These are phyloP conservation scores for Paramecium bursaria DNA, from an alignment of 73 alveolate species.

Conservation along the genomic window DNA sequence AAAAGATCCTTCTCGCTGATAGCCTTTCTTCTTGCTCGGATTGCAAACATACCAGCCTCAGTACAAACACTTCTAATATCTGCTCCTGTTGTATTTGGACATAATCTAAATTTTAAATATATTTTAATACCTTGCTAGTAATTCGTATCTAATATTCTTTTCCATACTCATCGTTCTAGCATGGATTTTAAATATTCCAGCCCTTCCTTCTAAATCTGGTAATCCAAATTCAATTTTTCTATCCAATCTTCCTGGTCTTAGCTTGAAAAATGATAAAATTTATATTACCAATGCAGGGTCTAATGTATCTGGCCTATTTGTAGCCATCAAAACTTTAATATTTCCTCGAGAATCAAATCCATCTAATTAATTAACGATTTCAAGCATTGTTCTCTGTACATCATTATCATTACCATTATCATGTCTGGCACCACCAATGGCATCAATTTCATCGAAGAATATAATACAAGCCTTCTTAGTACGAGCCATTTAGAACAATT, in stretches of 20 bases:
- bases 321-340: conserved; percentile 93
- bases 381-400: conserved; percentile 97
- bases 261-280: not conserved
- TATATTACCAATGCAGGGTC: conserved; percentile 96
- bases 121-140: conserved; percentile 85
- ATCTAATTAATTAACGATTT: conserved; percentile 98
- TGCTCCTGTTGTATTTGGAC: conserved; percentile 99
- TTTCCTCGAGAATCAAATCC: conserved; percentile 99
- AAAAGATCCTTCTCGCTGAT: conserved; percentile 94
- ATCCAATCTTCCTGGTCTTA: conserved; percentile 99
- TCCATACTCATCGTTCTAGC: conserved; percentile 99
- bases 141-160: conserved; percentile 97
- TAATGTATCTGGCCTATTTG: conserved; percentile 99
- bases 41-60: conserved; percentile 99
- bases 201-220: conserved; percentile 99
- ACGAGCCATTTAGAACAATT: conserved; percentile 98
- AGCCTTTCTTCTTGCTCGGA: conserved; percentile 98
- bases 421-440: conserved; percentile 99
- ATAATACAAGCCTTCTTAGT: conserved; percentile 77
- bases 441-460: conserved; percentile 99
- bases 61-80: conserved; percentile 94
- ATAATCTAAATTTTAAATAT: conserved; percentile 66
- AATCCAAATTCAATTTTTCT: conserved; percentile 98
- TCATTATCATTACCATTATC: conserved; percentile 98
- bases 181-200: conserved; percentile 97